Evolutionary conservation across 1,139 yeast genomes (phyloP).

Genomic region (Suhomyces panamericanus): DNA sequence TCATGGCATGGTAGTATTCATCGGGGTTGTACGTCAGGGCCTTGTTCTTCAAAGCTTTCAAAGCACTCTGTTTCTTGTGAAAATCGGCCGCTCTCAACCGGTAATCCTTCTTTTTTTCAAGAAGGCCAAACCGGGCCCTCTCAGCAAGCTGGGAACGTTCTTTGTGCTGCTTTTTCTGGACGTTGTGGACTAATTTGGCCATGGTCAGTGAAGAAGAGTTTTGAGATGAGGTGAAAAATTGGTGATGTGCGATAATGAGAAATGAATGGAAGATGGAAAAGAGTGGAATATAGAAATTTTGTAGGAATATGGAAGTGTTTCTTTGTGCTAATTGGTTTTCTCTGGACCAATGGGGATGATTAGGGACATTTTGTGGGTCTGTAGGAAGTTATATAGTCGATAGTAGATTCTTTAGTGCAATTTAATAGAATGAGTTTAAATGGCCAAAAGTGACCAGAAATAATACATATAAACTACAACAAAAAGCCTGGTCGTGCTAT

Average conservation of each 20-base stretch:
- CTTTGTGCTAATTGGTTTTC: no score
- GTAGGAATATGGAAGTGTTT: no score
- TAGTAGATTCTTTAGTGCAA: no score
- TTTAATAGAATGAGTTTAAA: no score
- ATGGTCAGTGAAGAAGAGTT: conserved; percentile 32
- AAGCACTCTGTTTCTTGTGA: conserved; percentile 83
- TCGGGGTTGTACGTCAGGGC: conserved; percentile 84
- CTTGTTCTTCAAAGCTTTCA: conserved; percentile 72
- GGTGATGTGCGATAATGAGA: conserved; percentile 1
- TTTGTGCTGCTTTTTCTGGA: conserved; percentile 93
- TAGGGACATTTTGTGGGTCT: no score
- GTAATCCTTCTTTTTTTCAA: conserved; percentile 96
- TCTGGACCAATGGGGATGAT: no score
- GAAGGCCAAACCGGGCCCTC: conserved; percentile 73
- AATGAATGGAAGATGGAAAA: background rate
- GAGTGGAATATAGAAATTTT: no score
- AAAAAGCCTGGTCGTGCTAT: no score
- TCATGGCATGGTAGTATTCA: conserved; percentile 95
- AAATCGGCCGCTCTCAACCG: conserved; percentile 83
- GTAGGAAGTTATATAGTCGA: no score
- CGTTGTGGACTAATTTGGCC: conserved; percentile 82
- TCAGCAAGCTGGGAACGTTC: conserved; percentile 86
- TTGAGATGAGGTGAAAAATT: conserved; percentile 5
- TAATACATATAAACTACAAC: no score
- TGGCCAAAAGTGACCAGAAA: no score